These are phyloP conservation scores for Phytophthora constricta DNA, from an alignment of 352 stramenopile genomes.

Conservation along the genomic window DNA sequence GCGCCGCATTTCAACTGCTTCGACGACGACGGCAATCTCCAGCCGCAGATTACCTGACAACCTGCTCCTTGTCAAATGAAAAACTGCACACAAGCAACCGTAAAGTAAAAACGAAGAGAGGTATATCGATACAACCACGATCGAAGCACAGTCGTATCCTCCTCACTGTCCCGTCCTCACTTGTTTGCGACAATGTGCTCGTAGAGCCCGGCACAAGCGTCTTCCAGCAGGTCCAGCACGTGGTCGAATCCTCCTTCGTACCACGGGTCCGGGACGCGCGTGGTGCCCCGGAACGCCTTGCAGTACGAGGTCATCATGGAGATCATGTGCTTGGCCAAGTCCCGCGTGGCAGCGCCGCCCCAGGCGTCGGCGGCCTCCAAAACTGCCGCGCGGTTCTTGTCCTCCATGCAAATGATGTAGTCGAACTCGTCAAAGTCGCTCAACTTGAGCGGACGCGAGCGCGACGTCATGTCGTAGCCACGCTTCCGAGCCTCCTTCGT, in stretches of 20 bases:
- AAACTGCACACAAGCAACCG: conserved; percentile 6
- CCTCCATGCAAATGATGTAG: conserved; percentile 92
- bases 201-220: conserved; percentile 85
- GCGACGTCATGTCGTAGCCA: conserved; percentile 81
- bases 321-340: conserved; percentile 69
- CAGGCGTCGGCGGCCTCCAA: conserved; percentile 82
- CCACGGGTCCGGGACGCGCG: conserved; percentile 80
- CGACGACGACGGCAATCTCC: conserved; percentile 36
- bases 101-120: conserved; percentile 10
- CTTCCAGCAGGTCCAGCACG: conserved; percentile 89
- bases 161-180: conserved; percentile 2
- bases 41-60: conserved; percentile 23
- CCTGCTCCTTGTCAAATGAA: background rate
- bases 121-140: conserved; percentile 2
- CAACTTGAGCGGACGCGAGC: conserved; percentile 72
- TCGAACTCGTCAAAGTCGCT: conserved; percentile 86
- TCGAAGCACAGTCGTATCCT: too few species aligned
- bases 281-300: conserved; percentile 63
- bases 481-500: conserved; percentile 85
- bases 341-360: conserved; percentile 63
- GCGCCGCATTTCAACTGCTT: conserved; percentile 39
- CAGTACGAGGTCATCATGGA: conserved; percentile 89
- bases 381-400: conserved; percentile 84
- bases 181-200: conserved; percentile 45
- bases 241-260: conserved; percentile 92